phyloP scores from a whole-genome alignment of 2,329 filamentous ascomycete species.

The Huntiella savannae region DNA sequence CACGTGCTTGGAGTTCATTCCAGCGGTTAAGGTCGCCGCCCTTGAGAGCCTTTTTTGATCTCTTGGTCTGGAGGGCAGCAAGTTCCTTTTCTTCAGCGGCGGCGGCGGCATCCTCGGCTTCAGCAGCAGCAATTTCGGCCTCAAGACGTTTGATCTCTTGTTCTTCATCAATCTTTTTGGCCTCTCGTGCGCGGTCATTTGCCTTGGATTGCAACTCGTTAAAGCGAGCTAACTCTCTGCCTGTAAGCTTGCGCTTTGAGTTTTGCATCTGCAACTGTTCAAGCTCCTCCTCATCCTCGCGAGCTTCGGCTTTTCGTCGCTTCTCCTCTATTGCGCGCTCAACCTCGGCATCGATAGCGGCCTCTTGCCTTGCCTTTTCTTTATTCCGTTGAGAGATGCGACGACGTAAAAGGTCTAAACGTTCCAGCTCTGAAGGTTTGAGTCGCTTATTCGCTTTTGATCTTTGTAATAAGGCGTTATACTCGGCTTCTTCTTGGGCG shows the following conservation, averaged over 20 bases:
- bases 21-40: slow-evolving; percentile 7
- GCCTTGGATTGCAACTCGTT: slow-evolving; percentile 2
- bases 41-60: slow-evolving; percentile 2
- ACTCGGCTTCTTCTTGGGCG: slow-evolving; percentile 7
- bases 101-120: not conserved
- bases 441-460: not conserved
- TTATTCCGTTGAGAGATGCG: slow-evolving; percentile 9
- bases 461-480: not conserved
- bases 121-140: slow-evolving; percentile 6
- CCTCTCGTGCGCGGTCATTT: not conserved
- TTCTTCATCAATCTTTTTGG: slow-evolving; percentile 2
- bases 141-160: slow-evolving; percentile 4
- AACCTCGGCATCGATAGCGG: slow-evolving; percentile 8
- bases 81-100: slow-evolving; percentile 8
- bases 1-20: slow-evolving; percentile 7
- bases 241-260: not conserved
- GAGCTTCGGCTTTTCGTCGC: not conserved
- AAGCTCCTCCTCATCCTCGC: slow-evolving; percentile 1
- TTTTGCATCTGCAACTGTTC: slow-evolving; percentile 3
- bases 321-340: slow-evolving; percentile 6
- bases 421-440: slow-evolving; percentile 4
- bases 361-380: slow-evolving; percentile 11
- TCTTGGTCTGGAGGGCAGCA: slow-evolving; percentile 7
- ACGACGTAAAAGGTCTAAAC: slow-evolving; percentile 3
- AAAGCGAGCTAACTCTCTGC: slow-evolving; percentile 4